Percentiles rank a stretch among this genome's conserved stretches.
phyloP scores from a whole-genome alignment of 768 basidiomycete genomes.

The Lanmaoa rubissima region DNA sequence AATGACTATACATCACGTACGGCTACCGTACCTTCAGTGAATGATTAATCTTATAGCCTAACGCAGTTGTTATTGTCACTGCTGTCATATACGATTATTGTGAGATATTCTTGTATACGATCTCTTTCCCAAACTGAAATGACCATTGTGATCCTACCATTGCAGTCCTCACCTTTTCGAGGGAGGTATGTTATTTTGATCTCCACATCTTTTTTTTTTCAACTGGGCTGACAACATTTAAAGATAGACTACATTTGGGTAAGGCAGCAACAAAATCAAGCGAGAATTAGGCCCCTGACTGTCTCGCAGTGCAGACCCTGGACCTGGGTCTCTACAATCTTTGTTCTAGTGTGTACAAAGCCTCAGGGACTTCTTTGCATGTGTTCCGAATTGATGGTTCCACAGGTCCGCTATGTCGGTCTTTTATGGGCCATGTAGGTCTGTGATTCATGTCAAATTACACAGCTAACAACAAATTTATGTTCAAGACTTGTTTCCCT shows the following conservation, averaged over 20 bases:
- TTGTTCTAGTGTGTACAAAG: background rate
- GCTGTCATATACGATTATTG: too few species aligned
- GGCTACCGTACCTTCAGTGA: background rate
- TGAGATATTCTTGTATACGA: background rate
- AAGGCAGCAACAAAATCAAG: background rate
- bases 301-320: background rate
- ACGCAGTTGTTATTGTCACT: background rate
- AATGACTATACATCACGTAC: background rate
- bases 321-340: background rate
- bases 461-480: background rate
- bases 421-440: background rate
- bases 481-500: background rate
- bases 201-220: background rate
- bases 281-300: background rate
- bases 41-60: background rate
- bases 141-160: background rate
- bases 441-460: background rate
- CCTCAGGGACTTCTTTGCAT: background rate
- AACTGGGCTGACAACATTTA: background rate
- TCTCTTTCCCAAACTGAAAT: background rate
- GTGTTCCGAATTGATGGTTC: background rate
- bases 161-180: conserved; percentile 1
- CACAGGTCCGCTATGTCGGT: background rate
- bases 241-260: conserved; percentile 4
- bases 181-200: background rate